phyloP scores from a whole-genome alignment of 208 protist genomes.

The Entamoeba dispar region DNA sequence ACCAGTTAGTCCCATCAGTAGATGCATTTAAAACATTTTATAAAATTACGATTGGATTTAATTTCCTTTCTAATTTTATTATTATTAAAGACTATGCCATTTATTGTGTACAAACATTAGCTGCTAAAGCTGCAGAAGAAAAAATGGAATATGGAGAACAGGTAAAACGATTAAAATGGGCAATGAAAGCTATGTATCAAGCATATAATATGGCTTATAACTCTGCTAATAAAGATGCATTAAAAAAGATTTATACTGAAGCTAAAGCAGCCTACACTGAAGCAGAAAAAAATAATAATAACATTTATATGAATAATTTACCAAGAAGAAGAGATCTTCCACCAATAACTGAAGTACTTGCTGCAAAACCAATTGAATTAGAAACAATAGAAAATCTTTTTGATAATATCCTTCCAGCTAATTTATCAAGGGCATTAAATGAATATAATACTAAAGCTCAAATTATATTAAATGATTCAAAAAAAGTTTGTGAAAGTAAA shows the following conservation, averaged over 20 bases:
- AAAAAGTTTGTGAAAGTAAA: not conserved
- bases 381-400: not conserved
- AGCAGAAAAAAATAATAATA: not conserved
- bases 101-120: not conserved
- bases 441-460: not conserved
- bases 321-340: not conserved
- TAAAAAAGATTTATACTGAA: not conserved
- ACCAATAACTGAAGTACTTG: not conserved
- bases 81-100: not conserved
- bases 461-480: not conserved
- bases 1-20: not conserved
- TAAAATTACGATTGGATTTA: not conserved
- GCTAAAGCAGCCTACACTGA: not conserved
- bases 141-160: not conserved
- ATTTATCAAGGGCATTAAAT: not conserved
- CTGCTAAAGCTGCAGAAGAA: not conserved
- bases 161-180: not conserved
- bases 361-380: not conserved
- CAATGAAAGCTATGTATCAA: not conserved
- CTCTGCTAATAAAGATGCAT: not conserved
- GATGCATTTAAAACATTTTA: not conserved
- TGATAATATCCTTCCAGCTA: not conserved
- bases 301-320: not conserved
- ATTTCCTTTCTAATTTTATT: not conserved
- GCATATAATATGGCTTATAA: not conserved